Evolutionary conservation across 1,284 basidiomycete genomes (phyloP).

Genomic region (Chalciporus sp.): DNA sequence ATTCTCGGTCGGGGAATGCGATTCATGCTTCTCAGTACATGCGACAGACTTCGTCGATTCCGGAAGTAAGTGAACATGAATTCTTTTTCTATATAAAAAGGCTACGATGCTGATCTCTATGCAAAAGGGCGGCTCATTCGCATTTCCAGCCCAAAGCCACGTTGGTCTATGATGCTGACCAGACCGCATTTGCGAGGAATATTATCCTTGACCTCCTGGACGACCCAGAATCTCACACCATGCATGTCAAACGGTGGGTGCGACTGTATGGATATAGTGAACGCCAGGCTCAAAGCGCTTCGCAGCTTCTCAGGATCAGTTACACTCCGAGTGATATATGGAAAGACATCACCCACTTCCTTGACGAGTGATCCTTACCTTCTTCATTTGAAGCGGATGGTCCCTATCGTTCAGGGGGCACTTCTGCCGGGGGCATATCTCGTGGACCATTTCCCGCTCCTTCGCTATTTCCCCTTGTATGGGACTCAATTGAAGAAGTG

Average conservation of each 20-base stretch:
- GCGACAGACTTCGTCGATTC: constrained; percentile 26
- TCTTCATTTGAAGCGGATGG: constrained; percentile 29
- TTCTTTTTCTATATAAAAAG: neutral
- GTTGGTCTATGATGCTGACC: constrained; percentile 37
- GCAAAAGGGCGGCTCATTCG: constrained; percentile 38
- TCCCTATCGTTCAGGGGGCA: constrained; percentile 46
- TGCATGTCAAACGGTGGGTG: constrained; percentile 27
- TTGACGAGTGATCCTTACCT: constrained; percentile 55
- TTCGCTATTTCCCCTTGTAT: constrained; percentile 61
- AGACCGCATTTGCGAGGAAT: constrained; percentile 40
- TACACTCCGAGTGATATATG: constrained; percentile 68
- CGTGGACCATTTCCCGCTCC: constrained; percentile 59
- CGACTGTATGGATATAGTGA: neutral
- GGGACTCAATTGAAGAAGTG: constrained; percentile 54
- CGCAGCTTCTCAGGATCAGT: constrained; percentile 63
- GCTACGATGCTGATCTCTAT: neutral
- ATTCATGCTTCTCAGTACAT: constrained; percentile 26
- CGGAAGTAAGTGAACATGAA: constrained; percentile 19
- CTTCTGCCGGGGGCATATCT: constrained; percentile 58
- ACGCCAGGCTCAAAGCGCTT: neutral
- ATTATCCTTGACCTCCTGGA: constrained; percentile 42
- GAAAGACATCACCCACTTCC: constrained; percentile 48
- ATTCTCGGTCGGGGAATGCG: constrained; percentile 39
- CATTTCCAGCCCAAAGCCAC: constrained; percentile 42
- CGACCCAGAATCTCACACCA: constrained; percentile 39